phyloP scores from a whole-genome alignment of 768 basidiomycete genomes.

The Suillus variegatus region DNA sequence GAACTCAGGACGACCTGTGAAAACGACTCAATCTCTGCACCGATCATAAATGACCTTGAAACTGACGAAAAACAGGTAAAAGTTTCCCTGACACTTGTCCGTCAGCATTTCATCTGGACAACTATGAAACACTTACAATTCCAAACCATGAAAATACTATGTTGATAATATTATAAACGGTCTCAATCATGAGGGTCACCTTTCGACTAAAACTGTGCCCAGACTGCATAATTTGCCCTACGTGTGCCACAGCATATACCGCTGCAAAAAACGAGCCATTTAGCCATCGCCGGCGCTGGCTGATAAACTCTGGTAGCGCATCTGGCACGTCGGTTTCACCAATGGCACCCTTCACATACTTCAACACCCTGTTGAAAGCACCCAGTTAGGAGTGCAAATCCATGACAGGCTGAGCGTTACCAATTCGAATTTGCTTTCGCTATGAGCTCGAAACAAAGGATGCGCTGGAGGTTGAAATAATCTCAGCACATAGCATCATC shows the following conservation, averaged over 20 bases:
- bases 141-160: constrained; percentile 93
- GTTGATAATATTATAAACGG: constrained; percentile 84
- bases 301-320: constrained; percentile 89
- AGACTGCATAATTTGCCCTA: constrained; percentile 36
- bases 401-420: constrained; percentile 38
- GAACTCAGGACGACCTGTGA: constrained; percentile 82
- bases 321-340: constrained; percentile 96
- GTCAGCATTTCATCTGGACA: constrained; percentile 1
- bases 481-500: constrained; percentile 6
- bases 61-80: constrained; percentile 90
- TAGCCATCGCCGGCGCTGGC: constrained; percentile 86
- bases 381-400: constrained; percentile 10
- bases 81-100: constrained; percentile 68
- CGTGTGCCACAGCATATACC: constrained; percentile 88
- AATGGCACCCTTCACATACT: constrained; percentile 92
- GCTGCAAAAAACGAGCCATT: constrained; percentile 96
- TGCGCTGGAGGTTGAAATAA: constrained; percentile 54
- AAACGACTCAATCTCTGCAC: constrained; percentile 1
- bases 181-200: constrained; percentile 72
- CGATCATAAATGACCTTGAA: neutral
- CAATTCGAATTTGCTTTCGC: constrained; percentile 80
- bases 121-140: constrained; percentile 53
- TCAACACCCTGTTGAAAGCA: constrained; percentile 71
- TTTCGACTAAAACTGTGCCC: constrained; percentile 78
- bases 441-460: constrained; percentile 79